Base-by-base conservation (phyloP, 495 filamentous ascomycete species). In the Echria macrotheca region DNA sequence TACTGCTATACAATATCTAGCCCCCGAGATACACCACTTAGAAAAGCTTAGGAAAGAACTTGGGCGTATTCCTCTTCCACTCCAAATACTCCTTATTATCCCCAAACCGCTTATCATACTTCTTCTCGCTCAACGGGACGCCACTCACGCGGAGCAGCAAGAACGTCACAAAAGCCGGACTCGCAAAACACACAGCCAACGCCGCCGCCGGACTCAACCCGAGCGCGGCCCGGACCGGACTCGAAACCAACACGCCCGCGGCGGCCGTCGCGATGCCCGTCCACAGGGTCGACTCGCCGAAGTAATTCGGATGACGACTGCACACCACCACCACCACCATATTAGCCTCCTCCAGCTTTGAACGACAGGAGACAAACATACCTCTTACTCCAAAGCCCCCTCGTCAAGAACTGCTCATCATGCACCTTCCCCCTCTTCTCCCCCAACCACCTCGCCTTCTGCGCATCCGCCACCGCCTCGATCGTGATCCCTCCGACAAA, bases 1-100 rank as follows among this genome's bases (percentile, higher is more conserved):
- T n/a, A n/a, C n/a, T n/a, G n/a, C n/a, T n/a, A n/a, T n/a, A n/a
- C n/a, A n/a, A n/a, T n/a, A n/a, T n/a, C n/a, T n/a, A n/a, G n/a
- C n/a, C n/a, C n/a, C n/a, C n/a, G n/a, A n/a, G n/a, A n/a, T n/a
- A n/a, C n/a, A 11, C 0, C 12, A 12, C 4, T 35, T 26, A 68
- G 37, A 60, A 80, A 14, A 82, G 43, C 69, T 84, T 85, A 1
- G 83, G 81, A 43, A 84, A 61, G 50, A 84, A 77, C 68, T 79
- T 76, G 1, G 83, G 82, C 33, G 79, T 83, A 45, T 82, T 76
- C 58, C 67, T 66, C 69, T 83, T 86, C 84, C 82, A 85, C 54
- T 71, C 61, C 57, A 81, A 69, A 50, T 84, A 86, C 42, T 84
- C 84, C 60, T 79, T 76, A 21, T 76, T 64, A 49, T 79, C 69